A percentile compares a stretch with the other conserved stretches of the same genome.
phyloP scores from a whole-genome alignment of 139 green algal species.

The Penium margaritaceum region DNA sequence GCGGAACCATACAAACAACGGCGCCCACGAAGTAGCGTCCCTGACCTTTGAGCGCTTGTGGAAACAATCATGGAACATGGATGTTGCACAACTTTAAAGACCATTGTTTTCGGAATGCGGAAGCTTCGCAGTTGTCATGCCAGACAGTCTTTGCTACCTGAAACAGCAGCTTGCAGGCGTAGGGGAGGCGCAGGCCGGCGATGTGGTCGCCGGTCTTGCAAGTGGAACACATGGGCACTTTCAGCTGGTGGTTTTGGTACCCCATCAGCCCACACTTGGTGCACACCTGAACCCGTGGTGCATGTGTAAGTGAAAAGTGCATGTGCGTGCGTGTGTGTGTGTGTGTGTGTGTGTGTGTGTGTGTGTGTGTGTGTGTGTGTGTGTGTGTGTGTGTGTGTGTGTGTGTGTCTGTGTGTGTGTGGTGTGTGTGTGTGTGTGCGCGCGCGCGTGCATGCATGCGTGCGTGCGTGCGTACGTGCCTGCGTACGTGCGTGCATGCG shows the following conservation, averaged over 20 bases:
- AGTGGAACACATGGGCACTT: slow-evolving; percentile 57
- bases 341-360: not conserved
- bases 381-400: not conserved
- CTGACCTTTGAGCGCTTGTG: no score
- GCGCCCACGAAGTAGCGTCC: no score
- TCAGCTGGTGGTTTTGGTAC: slow-evolving; percentile 69
- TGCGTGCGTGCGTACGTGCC: not conserved
- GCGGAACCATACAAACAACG: no score
- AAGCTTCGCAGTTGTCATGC: no score
- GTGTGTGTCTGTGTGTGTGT: not conserved
- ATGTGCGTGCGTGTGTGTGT: not conserved
- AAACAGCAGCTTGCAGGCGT: slow-evolving; percentile 95
- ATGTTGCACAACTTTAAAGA: no score
- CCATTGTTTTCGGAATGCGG: no score
- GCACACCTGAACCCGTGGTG: slow-evolving; percentile 73
- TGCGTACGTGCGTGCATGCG: no score
- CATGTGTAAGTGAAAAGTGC: not conserved
- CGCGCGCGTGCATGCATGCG: slow-evolving; percentile 5
- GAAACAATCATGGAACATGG: no score
- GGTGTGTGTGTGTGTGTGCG: not conserved
- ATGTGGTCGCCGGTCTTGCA: slow-evolving; percentile 64
- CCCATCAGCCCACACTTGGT: slow-evolving; percentile 84
- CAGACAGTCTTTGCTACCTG: no score
- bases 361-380: no score
- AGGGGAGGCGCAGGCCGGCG: slow-evolving; percentile 82